Percentiles rank a stretch among this genome's conserved stretches.
These are phyloP conservation scores for Myrica gale DNA, from an alignment of 306 rosid species.

Conservation along the genomic window DNA sequence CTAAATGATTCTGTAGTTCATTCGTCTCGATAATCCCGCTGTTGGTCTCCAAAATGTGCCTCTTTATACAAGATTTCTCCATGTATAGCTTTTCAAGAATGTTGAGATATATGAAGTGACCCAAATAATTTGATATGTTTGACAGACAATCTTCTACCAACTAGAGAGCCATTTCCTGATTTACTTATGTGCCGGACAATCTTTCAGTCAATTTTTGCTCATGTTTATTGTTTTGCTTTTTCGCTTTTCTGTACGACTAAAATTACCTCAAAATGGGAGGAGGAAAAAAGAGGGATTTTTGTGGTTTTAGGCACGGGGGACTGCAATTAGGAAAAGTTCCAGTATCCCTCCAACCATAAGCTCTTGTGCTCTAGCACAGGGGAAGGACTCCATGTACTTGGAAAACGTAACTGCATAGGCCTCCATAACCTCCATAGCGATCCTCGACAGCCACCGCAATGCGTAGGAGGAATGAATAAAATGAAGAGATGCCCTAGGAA, in stretches of 20 bases:
- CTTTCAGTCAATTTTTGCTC: too few relatives aligned
- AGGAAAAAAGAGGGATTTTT: too few relatives aligned
- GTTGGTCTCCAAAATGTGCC: conserved; percentile 32
- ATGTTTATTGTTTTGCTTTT: neutral
- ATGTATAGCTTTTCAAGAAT: conserved; percentile 40
- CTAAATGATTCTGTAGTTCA: conserved; percentile 28
- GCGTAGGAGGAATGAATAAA: conserved; percentile 30
- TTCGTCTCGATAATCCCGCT: conserved; percentile 3
- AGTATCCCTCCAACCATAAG: conserved; percentile 32
- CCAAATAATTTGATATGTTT: neutral
- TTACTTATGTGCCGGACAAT: too few relatives aligned
- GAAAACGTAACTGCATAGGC: conserved; percentile 29
- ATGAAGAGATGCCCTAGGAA: conserved; percentile 25
- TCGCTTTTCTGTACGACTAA: too few relatives aligned
- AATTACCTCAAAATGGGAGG: too few relatives aligned
- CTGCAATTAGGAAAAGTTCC: conserved; percentile 27
- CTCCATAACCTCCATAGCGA: conserved; percentile 27
- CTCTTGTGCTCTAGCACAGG: conserved; percentile 32
- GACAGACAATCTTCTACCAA: neutral
- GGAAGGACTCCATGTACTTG: conserved; percentile 28
- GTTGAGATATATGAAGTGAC: neutral
- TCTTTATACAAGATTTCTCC: conserved; percentile 19
- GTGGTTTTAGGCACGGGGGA: neutral
- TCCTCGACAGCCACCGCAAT: conserved; percentile 23
- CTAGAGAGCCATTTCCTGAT: neutral